Conservation (phyloP, 192 early-diverging fungal genomes). For the Rhizophagus prolifer region DNA sequence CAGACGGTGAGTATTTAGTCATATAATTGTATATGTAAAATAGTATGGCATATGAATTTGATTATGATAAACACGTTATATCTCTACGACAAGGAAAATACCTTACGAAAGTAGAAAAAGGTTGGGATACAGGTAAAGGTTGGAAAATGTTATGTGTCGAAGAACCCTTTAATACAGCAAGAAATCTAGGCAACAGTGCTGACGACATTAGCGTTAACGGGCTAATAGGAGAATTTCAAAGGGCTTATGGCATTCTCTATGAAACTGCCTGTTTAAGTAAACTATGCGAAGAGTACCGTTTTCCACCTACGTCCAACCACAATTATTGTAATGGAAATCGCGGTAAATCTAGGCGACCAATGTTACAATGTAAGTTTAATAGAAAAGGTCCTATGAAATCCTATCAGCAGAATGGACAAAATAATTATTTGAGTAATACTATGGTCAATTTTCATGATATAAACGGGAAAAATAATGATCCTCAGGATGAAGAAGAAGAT, state of each 20-base stretch:
- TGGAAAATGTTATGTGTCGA: slow-evolving; percentile 84
- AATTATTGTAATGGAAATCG: too few species aligned
- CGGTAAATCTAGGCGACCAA: too few species aligned
- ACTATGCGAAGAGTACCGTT: slow-evolving; percentile 56
- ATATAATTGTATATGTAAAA: not conserved
- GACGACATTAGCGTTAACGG: slow-evolving; percentile 78
- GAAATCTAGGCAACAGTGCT: slow-evolving; percentile 90
- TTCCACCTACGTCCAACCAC: slow-evolving; percentile 35
- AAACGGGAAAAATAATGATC: not conserved
- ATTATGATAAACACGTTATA: slow-evolving; percentile 79
- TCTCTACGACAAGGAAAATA: slow-evolving; percentile 78
- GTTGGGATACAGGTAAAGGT: slow-evolving; percentile 73
- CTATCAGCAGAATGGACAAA: not conserved
- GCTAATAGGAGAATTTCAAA: slow-evolving; percentile 76
- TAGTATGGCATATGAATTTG: slow-evolving; percentile 78
- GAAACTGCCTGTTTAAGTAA: slow-evolving; percentile 44
- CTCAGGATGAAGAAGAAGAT: not conserved
- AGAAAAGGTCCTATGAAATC: not conserved
- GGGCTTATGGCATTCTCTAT: slow-evolving; percentile 63
- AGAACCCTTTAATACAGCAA: slow-evolving; percentile 84
- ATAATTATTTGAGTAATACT: not conserved
- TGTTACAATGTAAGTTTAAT: too few species aligned
- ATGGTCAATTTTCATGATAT: not conserved
- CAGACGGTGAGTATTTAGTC: slow-evolving; percentile 43
- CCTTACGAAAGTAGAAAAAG: slow-evolving; percentile 79